Percentiles rank a stretch among this genome's conserved stretches.
These are phyloP conservation scores for Populus davidiana DNA, from an alignment of 345 rosid species.

Conservation along the genomic window DNA sequence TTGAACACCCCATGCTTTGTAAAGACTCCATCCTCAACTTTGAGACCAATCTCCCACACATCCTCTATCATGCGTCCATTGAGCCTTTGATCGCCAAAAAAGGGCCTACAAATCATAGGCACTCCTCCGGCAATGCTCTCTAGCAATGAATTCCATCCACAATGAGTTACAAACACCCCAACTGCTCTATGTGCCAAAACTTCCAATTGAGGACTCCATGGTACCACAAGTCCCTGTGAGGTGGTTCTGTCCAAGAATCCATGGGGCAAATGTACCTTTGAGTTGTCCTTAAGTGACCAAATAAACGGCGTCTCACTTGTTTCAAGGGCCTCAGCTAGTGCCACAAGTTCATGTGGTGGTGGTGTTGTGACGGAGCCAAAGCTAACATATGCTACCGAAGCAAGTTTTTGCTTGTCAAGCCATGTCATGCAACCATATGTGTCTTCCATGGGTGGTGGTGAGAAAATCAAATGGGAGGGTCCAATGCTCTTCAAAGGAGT, in stretches of 20 bases:
- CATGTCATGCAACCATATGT: slow-evolving; percentile 27
- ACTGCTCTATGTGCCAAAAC: slow-evolving; percentile 24
- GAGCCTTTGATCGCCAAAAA: slow-evolving; percentile 40
- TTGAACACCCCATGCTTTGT: slow-evolving; percentile 15
- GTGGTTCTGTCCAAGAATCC: slow-evolving; percentile 36
- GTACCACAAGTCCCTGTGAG: slow-evolving; percentile 28
- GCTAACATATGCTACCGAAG: slow-evolving; percentile 41
- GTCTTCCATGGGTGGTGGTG: slow-evolving; percentile 6
- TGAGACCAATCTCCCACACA: slow-evolving; percentile 30
- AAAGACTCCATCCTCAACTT: slow-evolving; percentile 17
- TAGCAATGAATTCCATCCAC: slow-evolving; percentile 40
- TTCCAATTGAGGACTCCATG: slow-evolving; percentile 41
- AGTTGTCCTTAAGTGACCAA: slow-evolving; percentile 38
- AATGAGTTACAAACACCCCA: slow-evolving; percentile 36
- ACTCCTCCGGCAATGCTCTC: slow-evolving; percentile 38
- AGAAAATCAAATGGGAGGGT: slow-evolving; percentile 29
- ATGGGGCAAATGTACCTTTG: slow-evolving; percentile 26
- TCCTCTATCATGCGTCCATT: slow-evolving; percentile 33
- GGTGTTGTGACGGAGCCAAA: slow-evolving; percentile 38
- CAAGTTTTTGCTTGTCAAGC: slow-evolving; percentile 30
- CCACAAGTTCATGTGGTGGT: slow-evolving; percentile 31
- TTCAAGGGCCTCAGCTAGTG: slow-evolving; percentile 38
- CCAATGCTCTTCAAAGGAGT: slow-evolving; percentile 43
- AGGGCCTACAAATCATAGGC: slow-evolving; percentile 41
- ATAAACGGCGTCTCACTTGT: slow-evolving; percentile 26